These are phyloP conservation scores for Ophiorrhiza pumila DNA, from an alignment of 257 asterid species.

Conservation along the genomic window DNA sequence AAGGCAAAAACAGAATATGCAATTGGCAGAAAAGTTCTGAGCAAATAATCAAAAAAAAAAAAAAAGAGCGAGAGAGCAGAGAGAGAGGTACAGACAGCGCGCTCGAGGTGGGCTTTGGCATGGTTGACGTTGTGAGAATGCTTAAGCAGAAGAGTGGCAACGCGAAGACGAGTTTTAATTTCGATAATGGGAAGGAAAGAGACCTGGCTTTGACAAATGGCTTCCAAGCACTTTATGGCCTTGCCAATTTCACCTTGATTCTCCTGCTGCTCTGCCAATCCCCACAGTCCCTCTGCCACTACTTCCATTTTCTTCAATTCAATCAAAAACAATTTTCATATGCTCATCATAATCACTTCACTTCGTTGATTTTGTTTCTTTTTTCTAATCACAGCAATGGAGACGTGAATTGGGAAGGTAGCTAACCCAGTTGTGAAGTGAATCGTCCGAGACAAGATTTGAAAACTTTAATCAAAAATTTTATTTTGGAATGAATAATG, in stretches of 20 bases:
- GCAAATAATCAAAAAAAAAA: background rate
- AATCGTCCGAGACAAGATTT: background rate
- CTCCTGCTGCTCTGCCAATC: conserved; percentile 86
- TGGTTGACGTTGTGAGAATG: conserved; percentile 87
- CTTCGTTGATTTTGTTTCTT: background rate
- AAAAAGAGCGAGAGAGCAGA: background rate
- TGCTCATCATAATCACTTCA: background rate
- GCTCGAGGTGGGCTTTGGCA: conserved; percentile 91
- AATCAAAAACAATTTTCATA: background rate
- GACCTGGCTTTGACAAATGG: conserved; percentile 80
- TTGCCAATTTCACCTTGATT: conserved; percentile 68
- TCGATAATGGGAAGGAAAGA: conserved; percentile 85
- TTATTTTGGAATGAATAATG: too few relatives aligned
- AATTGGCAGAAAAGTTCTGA: background rate
- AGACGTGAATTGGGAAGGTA: background rate
- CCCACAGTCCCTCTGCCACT: conserved; percentile 98
- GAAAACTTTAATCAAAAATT: too few relatives aligned
- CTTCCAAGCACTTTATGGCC: conserved; percentile 88
- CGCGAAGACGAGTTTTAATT: conserved; percentile 87
- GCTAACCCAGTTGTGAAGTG: background rate
- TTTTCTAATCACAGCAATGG: background rate
- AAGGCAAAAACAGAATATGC: background rate
- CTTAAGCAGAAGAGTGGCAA: conserved; percentile 80
- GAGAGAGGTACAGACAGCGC: conserved; percentile 45
- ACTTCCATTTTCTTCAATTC: conserved; percentile 52